Evolutionary conservation across 169 alveolate genomes (phyloP).

Genomic region (Besnoitia besnoiti): DNA sequence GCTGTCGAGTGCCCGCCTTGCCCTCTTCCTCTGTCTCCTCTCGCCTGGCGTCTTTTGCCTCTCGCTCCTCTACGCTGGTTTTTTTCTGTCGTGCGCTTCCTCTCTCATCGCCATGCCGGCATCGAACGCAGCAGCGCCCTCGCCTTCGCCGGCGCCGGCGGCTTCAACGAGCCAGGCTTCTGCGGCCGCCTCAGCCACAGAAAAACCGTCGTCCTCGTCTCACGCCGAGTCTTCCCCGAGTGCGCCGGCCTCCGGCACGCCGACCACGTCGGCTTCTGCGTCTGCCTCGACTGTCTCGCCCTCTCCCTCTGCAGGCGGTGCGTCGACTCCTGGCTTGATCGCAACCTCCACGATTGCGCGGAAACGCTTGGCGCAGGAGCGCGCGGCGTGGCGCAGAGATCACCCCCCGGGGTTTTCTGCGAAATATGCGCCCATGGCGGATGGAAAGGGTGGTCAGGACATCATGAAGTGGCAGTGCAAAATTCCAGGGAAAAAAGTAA

Average conservation of each 20-base stretch:
- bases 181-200: neutral
- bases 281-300: neutral
- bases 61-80: too few relatives aligned
- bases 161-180: neutral
- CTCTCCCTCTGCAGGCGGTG: neutral
- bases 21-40: too few relatives aligned
- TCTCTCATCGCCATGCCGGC: neutral
- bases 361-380: conserved; percentile 90
- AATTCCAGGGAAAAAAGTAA: conserved; percentile 96
- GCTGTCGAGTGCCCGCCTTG: too few relatives aligned
- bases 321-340: neutral
- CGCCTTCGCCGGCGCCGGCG: neutral
- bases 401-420: conserved; percentile 98
- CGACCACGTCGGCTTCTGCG: neutral
- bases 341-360: conserved; percentile 80
- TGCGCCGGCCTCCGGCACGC: neutral
- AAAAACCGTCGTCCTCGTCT: neutral
- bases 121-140: neutral
- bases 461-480: conserved; percentile 96
- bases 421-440: conserved; percentile 91
- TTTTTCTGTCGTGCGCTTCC: too few relatives aligned
- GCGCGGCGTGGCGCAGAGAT: conserved; percentile 97
- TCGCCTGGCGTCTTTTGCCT: neutral
- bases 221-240: neutral
- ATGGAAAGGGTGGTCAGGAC: conserved; percentile 90